Base-by-base conservation (phyloP, 257 asterid genomes). In the Gentiana dahurica region DNA sequence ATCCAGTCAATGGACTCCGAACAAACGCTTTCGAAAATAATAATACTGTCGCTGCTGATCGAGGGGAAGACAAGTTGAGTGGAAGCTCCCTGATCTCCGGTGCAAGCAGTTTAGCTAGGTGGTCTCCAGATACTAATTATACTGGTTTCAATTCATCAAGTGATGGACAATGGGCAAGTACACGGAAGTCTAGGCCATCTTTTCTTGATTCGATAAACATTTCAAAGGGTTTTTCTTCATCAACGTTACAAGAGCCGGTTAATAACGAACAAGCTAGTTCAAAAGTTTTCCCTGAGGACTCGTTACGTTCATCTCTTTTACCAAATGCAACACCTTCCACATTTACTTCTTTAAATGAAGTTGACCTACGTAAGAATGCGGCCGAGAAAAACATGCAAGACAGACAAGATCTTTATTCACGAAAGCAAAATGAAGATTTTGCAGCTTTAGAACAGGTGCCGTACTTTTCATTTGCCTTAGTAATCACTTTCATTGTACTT, bases 391-490 rank as follows among this genome's bases (percentile, higher is more conserved):
- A 24, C 47, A 52, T 55, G 60, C 78, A 71, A 52, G 70, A 57
- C 62, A 83, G 64, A 57, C 75, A 73, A 13, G 70, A 68, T 24
- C 72, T 77, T 49, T 68, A 79, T 71, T 62, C 80, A 2, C 90
- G 64, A 69, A 86, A 77, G 74, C 94, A 83, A 70, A 78, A 88
- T 55, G 97, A 92, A 60, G 97, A 83, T 64, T 92, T 92, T 79
- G 82, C 90, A 70, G 89, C 93, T 36, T 68, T 92, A 63, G 98
- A 92, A 77, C 97, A 92, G 98, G 98, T 92, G 68, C 49, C 63
- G 61, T 64, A 55, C 68, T 52, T 51, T 36, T 41, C 7, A 13
- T 34, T 44, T 57, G 46, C 8, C 9, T 41, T 41, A 41, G 46
- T 41, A 10, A 5, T 41, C 9, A 10, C 46, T 41, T 41, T 41